These are phyloP conservation scores for Penicillium nordicum DNA, from an alignment of 2,329 filamentous ascomycete genomes.

Conservation along the genomic window DNA sequence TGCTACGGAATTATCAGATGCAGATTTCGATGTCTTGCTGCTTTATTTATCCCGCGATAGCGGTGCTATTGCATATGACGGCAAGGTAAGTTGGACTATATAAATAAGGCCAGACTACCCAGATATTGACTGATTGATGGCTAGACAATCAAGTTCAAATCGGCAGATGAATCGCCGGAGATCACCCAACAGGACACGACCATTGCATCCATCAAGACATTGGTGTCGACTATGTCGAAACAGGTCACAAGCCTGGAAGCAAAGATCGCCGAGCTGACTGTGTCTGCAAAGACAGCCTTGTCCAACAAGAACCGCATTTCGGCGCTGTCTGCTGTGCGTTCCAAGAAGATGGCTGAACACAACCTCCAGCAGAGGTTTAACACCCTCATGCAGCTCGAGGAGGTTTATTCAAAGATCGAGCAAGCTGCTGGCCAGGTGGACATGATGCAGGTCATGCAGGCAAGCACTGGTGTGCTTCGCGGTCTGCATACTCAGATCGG, in stretches of 20 bases:
- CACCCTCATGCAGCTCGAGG: conserved; percentile 76
- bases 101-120: neutral
- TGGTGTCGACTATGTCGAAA: conserved; percentile 63
- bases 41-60: conserved; percentile 68
- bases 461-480: conserved; percentile 68
- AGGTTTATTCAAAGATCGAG: conserved; percentile 77
- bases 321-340: conserved; percentile 74
- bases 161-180: conserved; percentile 45
- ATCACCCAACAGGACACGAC: conserved; percentile 77
- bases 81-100: conserved; percentile 36
- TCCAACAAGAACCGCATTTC: conserved; percentile 67
- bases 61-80: conserved; percentile 48
- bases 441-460: conserved; percentile 77
- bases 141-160: conserved; percentile 72
- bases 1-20: conserved; percentile 53
- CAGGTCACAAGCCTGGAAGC: conserved; percentile 64
- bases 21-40: conserved; percentile 68
- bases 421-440: conserved; percentile 81
- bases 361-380: conserved; percentile 68
- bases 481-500: conserved; percentile 74
- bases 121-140: conserved; percentile 18
- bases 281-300: conserved; percentile 66
- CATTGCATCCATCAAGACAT: conserved; percentile 73
- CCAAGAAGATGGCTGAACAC: conserved; percentile 76
- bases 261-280: conserved; percentile 50